Conservation (phyloP, 768 basidiomycete genomes). For the Vararia minispora region DNA sequence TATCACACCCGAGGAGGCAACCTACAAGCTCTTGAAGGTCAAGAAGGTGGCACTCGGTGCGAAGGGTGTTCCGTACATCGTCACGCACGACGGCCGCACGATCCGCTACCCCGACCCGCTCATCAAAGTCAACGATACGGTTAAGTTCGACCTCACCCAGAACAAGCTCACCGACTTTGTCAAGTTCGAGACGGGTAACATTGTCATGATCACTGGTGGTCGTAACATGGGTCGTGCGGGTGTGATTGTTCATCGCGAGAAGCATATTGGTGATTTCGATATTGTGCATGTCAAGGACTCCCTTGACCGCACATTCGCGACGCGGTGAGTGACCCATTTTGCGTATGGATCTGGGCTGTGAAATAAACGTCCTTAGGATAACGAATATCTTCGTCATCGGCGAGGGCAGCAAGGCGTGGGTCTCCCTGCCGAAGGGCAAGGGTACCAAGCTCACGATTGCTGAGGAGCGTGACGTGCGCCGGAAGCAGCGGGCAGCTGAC, state of each 20-base stretch:
- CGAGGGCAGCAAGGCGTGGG: conserved; percentile 90
- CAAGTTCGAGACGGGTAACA: conserved; percentile 95
- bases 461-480: conserved; percentile 89
- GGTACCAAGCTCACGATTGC: conserved; percentile 96
- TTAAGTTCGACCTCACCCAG: conserved; percentile 94
- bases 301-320: conserved; percentile 92
- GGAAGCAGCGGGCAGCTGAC: conserved; percentile 67
- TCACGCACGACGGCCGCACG: conserved; percentile 98
- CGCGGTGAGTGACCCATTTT: conserved; percentile 52
- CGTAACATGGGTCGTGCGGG: conserved; percentile 99
- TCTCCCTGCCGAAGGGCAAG: conserved; percentile 96
- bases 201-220: conserved; percentile 96
- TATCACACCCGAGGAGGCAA: conserved; percentile 94
- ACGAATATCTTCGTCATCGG: conserved; percentile 98
- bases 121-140: conserved; percentile 94
- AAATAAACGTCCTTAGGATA: conserved; percentile 59
- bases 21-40: conserved; percentile 95
- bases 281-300: conserved; percentile 97
- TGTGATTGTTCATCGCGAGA: conserved; percentile 92
- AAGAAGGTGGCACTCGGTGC: conserved; percentile 83
- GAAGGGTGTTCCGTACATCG: conserved; percentile 91
- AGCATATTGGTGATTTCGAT: conserved; percentile 97
- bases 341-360: no score
- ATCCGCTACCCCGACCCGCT: conserved; percentile 98
- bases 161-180: conserved; percentile 88